Evolutionary conservation across 768 basidiomycete genomes (phyloP).

Genomic region (Lyophyllum atratum): DNA sequence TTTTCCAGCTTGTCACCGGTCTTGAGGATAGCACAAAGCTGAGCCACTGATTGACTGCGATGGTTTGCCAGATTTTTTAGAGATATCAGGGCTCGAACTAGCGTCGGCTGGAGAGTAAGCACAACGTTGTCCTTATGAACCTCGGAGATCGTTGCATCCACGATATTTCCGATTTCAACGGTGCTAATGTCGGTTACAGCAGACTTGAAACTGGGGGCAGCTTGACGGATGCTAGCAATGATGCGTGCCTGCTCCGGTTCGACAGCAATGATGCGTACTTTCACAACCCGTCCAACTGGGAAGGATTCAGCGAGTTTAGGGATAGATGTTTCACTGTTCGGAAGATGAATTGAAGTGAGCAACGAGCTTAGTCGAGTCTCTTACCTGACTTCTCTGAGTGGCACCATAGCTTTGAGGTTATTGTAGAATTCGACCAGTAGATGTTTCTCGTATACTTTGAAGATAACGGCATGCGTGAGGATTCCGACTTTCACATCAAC

Average conservation of each 20-base stretch:
- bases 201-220: constrained; percentile 50
- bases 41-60: constrained; percentile 62
- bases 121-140: constrained; percentile 86
- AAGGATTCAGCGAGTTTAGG: constrained; percentile 64
- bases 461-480: constrained; percentile 81
- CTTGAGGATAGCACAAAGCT: constrained; percentile 63
- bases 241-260: constrained; percentile 64
- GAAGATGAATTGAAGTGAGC: background rate
- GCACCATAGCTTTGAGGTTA: constrained; percentile 80
- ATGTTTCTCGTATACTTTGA: constrained; percentile 78
- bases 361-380: constrained; percentile 10
- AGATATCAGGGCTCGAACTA: constrained; percentile 81
- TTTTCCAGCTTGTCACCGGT: constrained; percentile 72
- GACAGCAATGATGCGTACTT: constrained; percentile 75
- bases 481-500: constrained; percentile 72
- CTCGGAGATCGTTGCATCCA: constrained; percentile 71
- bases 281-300: constrained; percentile 78
- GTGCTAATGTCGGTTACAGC: constrained; percentile 63
- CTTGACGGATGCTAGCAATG: constrained; percentile 86
- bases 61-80: constrained; percentile 86
- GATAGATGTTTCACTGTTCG: constrained; percentile 62
- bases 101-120: constrained; percentile 68
- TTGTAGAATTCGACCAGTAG: constrained; percentile 91
- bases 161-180: constrained; percentile 75
- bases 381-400: constrained; percentile 81